phyloP scores from a whole-genome alignment of 768 basidiomycete species.

The Tylopilus sp. region DNA sequence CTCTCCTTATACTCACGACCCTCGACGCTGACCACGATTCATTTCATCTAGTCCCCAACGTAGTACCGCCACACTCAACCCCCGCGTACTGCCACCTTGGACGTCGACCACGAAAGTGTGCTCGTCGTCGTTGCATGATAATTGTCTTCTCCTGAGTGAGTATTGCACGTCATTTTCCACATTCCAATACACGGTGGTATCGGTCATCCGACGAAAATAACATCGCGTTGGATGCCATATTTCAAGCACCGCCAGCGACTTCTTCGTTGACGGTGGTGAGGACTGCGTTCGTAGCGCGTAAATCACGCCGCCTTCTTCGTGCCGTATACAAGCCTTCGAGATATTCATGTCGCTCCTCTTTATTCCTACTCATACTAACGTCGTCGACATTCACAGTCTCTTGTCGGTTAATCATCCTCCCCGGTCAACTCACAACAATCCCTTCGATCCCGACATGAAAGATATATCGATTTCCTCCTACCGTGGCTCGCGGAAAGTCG shows the following conservation, averaged over 20 bases:
- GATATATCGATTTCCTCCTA: conserved; percentile 60
- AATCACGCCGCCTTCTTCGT: neutral
- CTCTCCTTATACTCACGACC: conserved; percentile 30
- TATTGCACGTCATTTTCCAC: conserved; percentile 7
- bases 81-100: conserved; percentile 28
- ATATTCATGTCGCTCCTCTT: conserved; percentile 4
- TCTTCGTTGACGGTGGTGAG: conserved; percentile 4
- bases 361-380: conserved; percentile 15
- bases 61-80: conserved; percentile 30
- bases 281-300: neutral
- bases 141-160: conserved; percentile 37
- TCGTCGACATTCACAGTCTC: conserved; percentile 34
- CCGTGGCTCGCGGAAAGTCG: conserved; percentile 57
- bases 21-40: conserved; percentile 40
- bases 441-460: conserved; percentile 59
- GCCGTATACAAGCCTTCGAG: conserved; percentile 2
- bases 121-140: conserved; percentile 39
- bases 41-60: conserved; percentile 24
- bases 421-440: conserved; percentile 35
- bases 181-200: neutral
- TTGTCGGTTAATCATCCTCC: conserved; percentile 43
- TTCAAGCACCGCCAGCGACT: conserved; percentile 8
- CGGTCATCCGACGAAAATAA: neutral
- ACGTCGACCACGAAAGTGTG: conserved; percentile 39
- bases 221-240: conserved; percentile 11